Evolutionary conservation across 768 basidiomycete genomes (phyloP).

Genomic region (Termitomyces sp.): DNA sequence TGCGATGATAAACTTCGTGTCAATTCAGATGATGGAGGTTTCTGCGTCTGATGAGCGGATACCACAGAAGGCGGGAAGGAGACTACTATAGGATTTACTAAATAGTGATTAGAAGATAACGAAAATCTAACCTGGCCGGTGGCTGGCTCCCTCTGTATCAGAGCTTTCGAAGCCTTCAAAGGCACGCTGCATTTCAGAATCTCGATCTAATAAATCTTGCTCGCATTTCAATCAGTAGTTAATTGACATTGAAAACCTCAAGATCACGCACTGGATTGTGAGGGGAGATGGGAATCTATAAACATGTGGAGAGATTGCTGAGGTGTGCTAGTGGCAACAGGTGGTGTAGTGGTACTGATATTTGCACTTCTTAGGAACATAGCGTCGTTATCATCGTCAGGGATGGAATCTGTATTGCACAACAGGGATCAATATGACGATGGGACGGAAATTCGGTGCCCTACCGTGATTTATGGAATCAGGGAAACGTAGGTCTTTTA

Average conservation of each 20-base stretch:
- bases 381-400: slow-evolving; percentile 33
- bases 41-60: neutral
- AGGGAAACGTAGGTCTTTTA: slow-evolving; percentile 32
- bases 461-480: slow-evolving; percentile 33
- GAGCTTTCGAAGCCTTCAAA: slow-evolving; percentile 55
- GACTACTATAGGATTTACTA: neutral
- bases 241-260: neutral
- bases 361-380: slow-evolving; percentile 36
- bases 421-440: slow-evolving; percentile 1
- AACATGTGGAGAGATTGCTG: slow-evolving; percentile 56
- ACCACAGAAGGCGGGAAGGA: neutral
- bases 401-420: neutral
- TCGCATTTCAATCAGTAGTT: slow-evolving; percentile 11
- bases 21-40: neutral
- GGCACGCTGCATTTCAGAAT: slow-evolving; percentile 70
- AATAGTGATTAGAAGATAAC: neutral
- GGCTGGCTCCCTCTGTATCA: slow-evolving; percentile 33
- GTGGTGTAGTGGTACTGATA: slow-evolving; percentile 38
- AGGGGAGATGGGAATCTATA: slow-evolving; percentile 41
- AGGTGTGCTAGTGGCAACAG: slow-evolving; percentile 54
- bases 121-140: slow-evolving; percentile 17
- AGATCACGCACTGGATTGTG: slow-evolving; percentile 49
- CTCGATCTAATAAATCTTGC: slow-evolving; percentile 63
- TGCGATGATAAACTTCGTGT: neutral
- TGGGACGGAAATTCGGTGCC: slow-evolving; percentile 13